Conservation (phyloP, 139 green algal genomes). For the Chlorella sorokiniana region DNA sequence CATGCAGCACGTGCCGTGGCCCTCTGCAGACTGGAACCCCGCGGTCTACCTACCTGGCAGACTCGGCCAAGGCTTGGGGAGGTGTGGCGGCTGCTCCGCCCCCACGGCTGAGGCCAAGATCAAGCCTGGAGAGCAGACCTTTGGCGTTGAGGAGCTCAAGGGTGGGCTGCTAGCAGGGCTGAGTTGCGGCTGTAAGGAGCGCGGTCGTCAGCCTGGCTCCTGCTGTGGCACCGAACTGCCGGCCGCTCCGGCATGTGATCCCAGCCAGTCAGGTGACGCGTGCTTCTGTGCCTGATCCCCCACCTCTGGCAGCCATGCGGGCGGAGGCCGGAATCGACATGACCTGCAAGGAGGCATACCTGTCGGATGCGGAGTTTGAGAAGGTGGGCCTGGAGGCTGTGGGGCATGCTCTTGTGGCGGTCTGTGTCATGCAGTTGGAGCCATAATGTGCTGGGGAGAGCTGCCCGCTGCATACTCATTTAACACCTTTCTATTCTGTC, state of each 20-base stretch:
- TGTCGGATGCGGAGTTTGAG: constrained; percentile 40
- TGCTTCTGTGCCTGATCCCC: neutral
- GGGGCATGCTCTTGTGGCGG: neutral
- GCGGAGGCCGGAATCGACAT: constrained; percentile 50
- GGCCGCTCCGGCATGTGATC: neutral
- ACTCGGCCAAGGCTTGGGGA: constrained; percentile 43
- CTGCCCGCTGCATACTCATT: neutral
- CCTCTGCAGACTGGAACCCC: neutral
- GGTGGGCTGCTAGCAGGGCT: constrained; percentile 12
- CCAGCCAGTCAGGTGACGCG: neutral
- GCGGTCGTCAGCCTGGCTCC: too few species aligned
- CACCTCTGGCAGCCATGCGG: constrained; percentile 37
- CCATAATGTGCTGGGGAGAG: neutral
- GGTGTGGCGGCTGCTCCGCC: constrained; percentile 15
- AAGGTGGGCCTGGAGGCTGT: constrained; percentile 24
- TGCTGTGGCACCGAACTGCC: too few species aligned
- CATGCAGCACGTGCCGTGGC: neutral
- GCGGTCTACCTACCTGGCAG: constrained; percentile 39
- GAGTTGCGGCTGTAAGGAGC: too few species aligned
- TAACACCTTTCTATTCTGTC: neutral
- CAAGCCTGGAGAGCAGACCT: constrained; percentile 20
- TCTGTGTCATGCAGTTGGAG: neutral
- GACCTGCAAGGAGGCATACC: constrained; percentile 53
- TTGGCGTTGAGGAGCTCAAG: constrained; percentile 43
- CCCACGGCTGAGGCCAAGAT: constrained; percentile 14